These are phyloP conservation scores for Cryomyces minteri DNA, from an alignment of 495 filamentous ascomycete genomes.

Conservation along the genomic window DNA sequence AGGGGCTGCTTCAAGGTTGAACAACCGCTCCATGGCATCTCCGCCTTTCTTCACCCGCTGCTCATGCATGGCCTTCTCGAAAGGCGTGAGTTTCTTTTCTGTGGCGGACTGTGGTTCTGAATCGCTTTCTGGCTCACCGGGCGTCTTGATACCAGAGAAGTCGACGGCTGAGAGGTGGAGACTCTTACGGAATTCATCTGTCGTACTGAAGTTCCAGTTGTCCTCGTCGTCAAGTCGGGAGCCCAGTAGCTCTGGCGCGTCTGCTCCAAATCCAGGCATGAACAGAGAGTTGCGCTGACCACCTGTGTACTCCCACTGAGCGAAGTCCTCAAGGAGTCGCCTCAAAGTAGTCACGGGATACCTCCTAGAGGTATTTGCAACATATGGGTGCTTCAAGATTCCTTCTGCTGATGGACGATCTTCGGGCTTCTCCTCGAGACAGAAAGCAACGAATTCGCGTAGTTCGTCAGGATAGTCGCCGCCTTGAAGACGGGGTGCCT, in stretches of 20 bases:
- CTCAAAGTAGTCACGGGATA: conserved; percentile 45
- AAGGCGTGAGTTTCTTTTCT: conserved; percentile 4
- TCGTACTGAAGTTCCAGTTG: conserved; percentile 89
- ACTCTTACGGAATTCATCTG: conserved; percentile 56
- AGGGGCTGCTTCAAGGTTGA: conserved; percentile 11
- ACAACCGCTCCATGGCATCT: conserved; percentile 14
- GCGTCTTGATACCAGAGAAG: background rate
- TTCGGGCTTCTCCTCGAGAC: conserved; percentile 54
- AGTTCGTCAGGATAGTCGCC: conserved; percentile 59
- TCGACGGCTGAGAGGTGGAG: background rate
- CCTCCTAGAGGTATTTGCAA: conserved; percentile 39
- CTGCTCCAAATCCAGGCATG: conserved; percentile 45
- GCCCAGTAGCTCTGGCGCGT: conserved; percentile 31
- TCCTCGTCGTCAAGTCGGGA: conserved; percentile 33
- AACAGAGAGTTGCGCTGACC: conserved; percentile 75
- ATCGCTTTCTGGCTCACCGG: conserved; percentile 2
- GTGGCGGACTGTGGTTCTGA: conserved; percentile 1
- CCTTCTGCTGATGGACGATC: conserved; percentile 53
- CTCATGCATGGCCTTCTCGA: conserved; percentile 11
- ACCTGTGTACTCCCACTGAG: conserved; percentile 68
- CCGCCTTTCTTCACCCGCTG: conserved; percentile 11
- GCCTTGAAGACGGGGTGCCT: conserved; percentile 51
- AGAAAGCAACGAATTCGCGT: conserved; percentile 59
- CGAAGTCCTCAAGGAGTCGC: conserved; percentile 66
- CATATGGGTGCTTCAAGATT: conserved; percentile 44